Base-by-base conservation (phyloP, 2,329 filamentous ascomycete genomes). In the Didymella exigua region DNA sequence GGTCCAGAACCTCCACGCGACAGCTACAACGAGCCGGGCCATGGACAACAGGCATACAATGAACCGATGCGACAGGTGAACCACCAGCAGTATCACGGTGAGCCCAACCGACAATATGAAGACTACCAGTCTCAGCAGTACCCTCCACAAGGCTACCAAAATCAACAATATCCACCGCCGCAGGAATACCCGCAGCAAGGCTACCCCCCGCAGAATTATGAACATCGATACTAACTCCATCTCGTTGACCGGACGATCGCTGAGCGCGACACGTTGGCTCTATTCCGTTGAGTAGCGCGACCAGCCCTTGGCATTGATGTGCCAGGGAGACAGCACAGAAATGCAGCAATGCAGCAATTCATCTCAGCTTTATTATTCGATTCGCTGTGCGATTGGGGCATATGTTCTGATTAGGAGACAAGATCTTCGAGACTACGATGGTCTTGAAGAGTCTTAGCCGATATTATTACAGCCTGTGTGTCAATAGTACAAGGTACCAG, bases 131-230 rank as follows among this genome's bases (percentile, higher is more conserved):
- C 44, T n/a, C 26, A 54, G 10, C 49, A 49, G 19, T 38, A 42
- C 31, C 29, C 43, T 26, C 16, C 43, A 9, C 43, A 48, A n/a
- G 13, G 30, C 19, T 53, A 41, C 42, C 56, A 45, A 18, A 19
- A 36, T 13, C 44, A 54, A 6, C 53, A 60, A 4, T 45, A 55
- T 11, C 26, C 50, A 23, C 43, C 46, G 23, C 45, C 41, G 21
- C 55, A 59, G 44, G 26, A 21, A 13, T 53, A 58, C 33, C 10
- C 43, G 31, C 61, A 53, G 29, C 56, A 57, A 30, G 37, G 31
- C n/a, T 56, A 59, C 2, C 33, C 40, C 21, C 49, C 46, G 11
- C 56, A 52, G 18, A 46, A 40, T n/a, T 56, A 61, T 19, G 37
- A 57, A 31, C 31, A 21, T 14, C 44, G 45, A 38, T 49, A 45